These are phyloP conservation scores for Starmerella kuoi DNA, from an alignment of 805 yeast genomes.

Conservation along the genomic window DNA sequence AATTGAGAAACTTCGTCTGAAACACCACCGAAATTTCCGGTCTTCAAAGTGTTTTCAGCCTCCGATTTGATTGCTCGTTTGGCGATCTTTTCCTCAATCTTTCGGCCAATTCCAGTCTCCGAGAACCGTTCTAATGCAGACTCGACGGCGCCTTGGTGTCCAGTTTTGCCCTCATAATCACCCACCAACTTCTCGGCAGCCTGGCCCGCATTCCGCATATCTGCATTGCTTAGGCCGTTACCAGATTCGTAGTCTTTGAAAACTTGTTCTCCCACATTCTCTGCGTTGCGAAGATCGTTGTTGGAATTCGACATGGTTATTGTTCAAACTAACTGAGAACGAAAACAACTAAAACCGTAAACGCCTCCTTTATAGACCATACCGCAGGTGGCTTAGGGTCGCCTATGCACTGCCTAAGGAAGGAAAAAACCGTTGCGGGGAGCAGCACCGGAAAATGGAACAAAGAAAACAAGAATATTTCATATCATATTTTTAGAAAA, in stretches of 20 bases:
- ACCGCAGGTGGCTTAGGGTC: too few species aligned
- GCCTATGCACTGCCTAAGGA: too few species aligned
- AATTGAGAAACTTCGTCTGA: background rate
- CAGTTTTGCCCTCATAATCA: background rate
- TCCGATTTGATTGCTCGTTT: constrained; percentile 7
- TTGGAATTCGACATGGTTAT: background rate
- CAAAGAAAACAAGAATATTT: too few species aligned
- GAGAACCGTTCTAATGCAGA: background rate
- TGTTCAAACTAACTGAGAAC: too few species aligned
- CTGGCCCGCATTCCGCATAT: background rate
- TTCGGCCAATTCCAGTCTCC: constrained; percentile 3
- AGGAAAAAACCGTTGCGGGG: too few species aligned
- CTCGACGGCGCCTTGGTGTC: background rate
- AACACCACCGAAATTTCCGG: constrained; percentile 4
- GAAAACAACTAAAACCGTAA: too few species aligned
- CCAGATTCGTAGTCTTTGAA: background rate
- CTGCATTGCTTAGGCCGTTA: background rate
- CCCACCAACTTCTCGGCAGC: background rate
- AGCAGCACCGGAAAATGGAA: too few species aligned
- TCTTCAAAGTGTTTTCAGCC: constrained; percentile 5
- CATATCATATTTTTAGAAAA: too few species aligned
- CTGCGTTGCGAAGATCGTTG: background rate
- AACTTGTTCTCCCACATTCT: background rate
- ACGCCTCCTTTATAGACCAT: too few species aligned
- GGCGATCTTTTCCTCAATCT: constrained; percentile 6